Base-by-base conservation (phyloP, 805 yeast genomes). In the Cyberlindnera samutprakarnensis region DNA sequence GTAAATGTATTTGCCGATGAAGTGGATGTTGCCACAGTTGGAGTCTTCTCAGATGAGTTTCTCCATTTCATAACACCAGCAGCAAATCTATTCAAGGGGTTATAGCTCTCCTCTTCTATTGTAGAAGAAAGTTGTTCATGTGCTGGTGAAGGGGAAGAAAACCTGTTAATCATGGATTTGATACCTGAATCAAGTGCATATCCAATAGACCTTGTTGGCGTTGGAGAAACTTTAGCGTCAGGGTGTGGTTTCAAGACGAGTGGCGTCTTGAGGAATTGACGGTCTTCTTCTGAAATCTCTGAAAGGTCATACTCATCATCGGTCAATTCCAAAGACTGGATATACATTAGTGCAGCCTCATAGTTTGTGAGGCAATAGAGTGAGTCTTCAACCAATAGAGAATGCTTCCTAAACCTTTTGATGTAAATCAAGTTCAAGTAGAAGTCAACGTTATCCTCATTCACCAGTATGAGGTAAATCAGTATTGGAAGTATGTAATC, bases 21-120 rank as follows among this genome's bases (percentile, higher is more conserved):
- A 15, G 18, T 8, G 6, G 19, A 11, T 11, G 11, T 16, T 14
- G 13, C 14, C 13, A 7, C 33, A 3, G 32, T 7, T 23, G 13
- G 25, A 11, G 13, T 25, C 18, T 17, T 25, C n/a, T 17, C 28
- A 11, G 25, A 7, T 8, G 28, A 18, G 17, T 29, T 14, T 28
- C 43, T 37, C 51, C 51, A 47, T 38, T 35, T 44, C 41, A 42
- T 39, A 5, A 43, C 43, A 25, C 45, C 52, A 20, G 38, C 46
- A 20, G 38, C 46, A 18, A 45, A 23, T 10, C 38, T 42, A 19
- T 41, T 43, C 27, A 48, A 27, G 1, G 53, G 51, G 18, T 46
- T 44, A 26, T 33, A 39, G 7, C 27, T 25, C 1, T 25, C 28
- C 6, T 25, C 28, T 11, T 25, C 20, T 7, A 23, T 23, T 8